These are phyloP conservation scores for Fusarium longipes DNA, from an alignment of 2,329 filamentous ascomycete species.

Conservation along the genomic window DNA sequence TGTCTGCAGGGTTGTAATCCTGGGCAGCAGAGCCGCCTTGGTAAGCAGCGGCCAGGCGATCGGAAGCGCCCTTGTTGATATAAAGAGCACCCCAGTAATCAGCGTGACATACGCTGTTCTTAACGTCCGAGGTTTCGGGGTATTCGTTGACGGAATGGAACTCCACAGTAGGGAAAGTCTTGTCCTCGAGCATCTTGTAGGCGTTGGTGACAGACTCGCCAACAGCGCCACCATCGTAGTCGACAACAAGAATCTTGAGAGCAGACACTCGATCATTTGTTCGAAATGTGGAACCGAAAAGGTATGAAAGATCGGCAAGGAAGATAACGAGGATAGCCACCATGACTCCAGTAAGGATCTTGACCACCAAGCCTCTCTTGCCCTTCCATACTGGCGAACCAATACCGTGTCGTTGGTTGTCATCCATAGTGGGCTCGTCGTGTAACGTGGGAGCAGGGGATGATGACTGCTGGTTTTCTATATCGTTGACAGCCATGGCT, in stretches of 20 bases:
- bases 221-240: slow-evolving; percentile 50
- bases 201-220: slow-evolving; percentile 49
- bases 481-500: slow-evolving; percentile 9
- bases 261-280: slow-evolving; percentile 36
- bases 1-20: slow-evolving; percentile 49
- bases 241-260: slow-evolving; percentile 48
- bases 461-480: slow-evolving; percentile 21
- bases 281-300: slow-evolving; percentile 50
- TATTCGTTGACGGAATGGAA: slow-evolving; percentile 45
- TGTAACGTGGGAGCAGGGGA: slow-evolving; percentile 33
- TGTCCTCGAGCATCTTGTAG: slow-evolving; percentile 48
- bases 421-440: slow-evolving; percentile 9
- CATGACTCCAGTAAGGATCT: slow-evolving; percentile 33
- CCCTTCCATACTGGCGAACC: slow-evolving; percentile 26
- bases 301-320: slow-evolving; percentile 46
- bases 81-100: slow-evolving; percentile 55
- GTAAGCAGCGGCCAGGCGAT: slow-evolving; percentile 47
- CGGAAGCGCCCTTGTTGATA: slow-evolving; percentile 48
- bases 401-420: slow-evolving; percentile 15
- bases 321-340: slow-evolving; percentile 37
- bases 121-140: slow-evolving; percentile 42
- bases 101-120: slow-evolving; percentile 51
- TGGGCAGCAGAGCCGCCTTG: slow-evolving; percentile 38
- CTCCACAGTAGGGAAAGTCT: slow-evolving; percentile 49
- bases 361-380: slow-evolving; percentile 10